phyloP scores from a whole-genome alignment of 306 rosid genomes.

The Gastrolobium villosum region DNA sequence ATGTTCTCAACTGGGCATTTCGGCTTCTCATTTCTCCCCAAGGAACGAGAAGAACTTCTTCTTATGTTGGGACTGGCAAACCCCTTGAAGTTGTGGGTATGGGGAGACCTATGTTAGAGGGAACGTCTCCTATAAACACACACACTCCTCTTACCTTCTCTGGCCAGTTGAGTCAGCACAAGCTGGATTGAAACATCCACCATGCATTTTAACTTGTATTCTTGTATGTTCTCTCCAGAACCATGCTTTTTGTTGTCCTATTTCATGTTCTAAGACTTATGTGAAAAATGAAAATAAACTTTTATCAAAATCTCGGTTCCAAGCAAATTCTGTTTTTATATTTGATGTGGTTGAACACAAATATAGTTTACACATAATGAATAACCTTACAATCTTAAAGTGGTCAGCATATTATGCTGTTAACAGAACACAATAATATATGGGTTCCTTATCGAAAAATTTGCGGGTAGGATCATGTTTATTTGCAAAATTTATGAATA shows the following conservation, averaged over 20 bases:
- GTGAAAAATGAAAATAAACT: slow-evolving; percentile 35
- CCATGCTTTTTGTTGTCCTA: slow-evolving; percentile 17
- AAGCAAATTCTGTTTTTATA: too few species aligned
- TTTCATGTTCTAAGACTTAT: slow-evolving; percentile 10
- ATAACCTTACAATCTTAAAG: too few species aligned
- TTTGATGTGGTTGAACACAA: too few species aligned
- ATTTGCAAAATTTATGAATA: too few species aligned
- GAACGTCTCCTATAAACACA: slow-evolving; percentile 53
- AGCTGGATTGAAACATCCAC: slow-evolving; percentile 49
- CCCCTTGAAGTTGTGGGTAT: slow-evolving; percentile 48
- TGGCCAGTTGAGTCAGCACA: slow-evolving; percentile 54
- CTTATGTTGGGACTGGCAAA: slow-evolving; percentile 74
- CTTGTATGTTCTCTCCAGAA: slow-evolving; percentile 13
- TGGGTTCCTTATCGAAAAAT: too few species aligned
- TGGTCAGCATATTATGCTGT: too few species aligned
- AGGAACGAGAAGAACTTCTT: slow-evolving; percentile 58
- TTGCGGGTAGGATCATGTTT: too few species aligned
- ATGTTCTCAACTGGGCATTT: slow-evolving; percentile 76
- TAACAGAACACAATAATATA: too few species aligned
- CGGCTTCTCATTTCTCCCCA: slow-evolving; percentile 63
- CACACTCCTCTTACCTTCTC: slow-evolving; percentile 50
- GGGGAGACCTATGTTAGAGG: slow-evolving; percentile 55
- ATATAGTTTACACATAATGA: too few species aligned
- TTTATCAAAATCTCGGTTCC: neutral
- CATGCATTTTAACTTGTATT: neutral